Percentiles rank a stretch among this genome's conserved stretches.
Conservation (phyloP, 2,329 filamentous ascomycete species). For the Clonostachys byssicola region DNA sequence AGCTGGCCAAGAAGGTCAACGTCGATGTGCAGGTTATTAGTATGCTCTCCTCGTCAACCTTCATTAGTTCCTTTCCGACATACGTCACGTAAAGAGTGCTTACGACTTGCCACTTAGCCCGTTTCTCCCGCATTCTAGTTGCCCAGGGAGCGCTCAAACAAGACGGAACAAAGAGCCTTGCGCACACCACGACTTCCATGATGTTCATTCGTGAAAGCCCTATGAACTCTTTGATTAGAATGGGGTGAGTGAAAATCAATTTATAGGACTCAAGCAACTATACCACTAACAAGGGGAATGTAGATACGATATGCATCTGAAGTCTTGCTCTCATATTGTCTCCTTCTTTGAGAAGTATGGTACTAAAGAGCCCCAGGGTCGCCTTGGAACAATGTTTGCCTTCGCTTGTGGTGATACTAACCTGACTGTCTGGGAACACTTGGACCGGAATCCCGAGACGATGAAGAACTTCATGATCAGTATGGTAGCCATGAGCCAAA, state of each 20-base stretch:
- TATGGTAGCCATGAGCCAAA: conserved; percentile 16
- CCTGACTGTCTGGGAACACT: conserved; percentile 22
- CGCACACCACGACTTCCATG: not conserved
- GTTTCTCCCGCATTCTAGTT: conserved; percentile 2
- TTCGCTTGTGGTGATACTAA: conserved; percentile 19
- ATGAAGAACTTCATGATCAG: conserved; percentile 16
- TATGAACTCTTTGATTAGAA: not conserved
- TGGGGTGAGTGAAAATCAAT: not conserved
- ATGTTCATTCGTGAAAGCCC: not conserved
- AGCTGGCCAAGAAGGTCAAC: conserved; percentile 17
- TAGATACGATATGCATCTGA: conserved; percentile 18
- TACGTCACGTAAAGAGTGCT: no score
- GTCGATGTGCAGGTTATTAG: conserved; percentile 18
- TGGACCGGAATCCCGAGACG: conserved; percentile 12
- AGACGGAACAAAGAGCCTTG: not conserved
- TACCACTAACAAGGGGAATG: not conserved
- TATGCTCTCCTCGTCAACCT: not conserved
- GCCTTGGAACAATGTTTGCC: conserved; percentile 15
- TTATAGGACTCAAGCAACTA: not conserved
- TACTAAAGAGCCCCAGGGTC: conserved; percentile 17
- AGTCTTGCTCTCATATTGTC: conserved; percentile 13
- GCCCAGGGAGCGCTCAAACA: conserved; percentile 3
- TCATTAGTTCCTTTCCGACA: not conserved
- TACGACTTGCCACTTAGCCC: not conserved
- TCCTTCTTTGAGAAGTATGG: conserved; percentile 24